Evolutionary conservation across 331 rosid genomes (phyloP).

Genomic region (Arachis monticola): DNA sequence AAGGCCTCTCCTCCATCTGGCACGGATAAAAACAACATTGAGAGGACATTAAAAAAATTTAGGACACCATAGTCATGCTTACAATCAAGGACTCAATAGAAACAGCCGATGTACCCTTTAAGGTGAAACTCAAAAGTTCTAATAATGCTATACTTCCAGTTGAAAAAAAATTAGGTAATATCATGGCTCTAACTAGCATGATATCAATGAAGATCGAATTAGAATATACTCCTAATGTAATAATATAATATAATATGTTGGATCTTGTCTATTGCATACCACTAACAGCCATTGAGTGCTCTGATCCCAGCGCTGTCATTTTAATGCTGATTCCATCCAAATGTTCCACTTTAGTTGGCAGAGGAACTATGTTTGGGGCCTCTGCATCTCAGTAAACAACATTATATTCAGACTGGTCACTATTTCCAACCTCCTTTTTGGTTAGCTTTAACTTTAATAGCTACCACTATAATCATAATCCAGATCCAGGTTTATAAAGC

Average conservation of each 20-base stretch:
- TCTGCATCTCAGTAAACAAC: constrained; percentile 51
- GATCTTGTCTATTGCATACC: constrained; percentile 53
- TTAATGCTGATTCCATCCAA: constrained; percentile 76
- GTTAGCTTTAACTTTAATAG: constrained; percentile 34
- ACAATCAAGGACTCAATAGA: constrained; percentile 2
- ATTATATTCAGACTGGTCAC: constrained; percentile 34
- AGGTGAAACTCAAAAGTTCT: constrained; percentile 9
- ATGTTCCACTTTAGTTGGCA: constrained; percentile 84
- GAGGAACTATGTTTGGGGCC: constrained; percentile 60
- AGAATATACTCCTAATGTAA: neutral
- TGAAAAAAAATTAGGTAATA: neutral
- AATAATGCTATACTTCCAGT: constrained; percentile 1
- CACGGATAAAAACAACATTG: constrained; percentile 34
- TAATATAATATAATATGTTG: neutral
- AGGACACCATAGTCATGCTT: constrained; percentile 7
- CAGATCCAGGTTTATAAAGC: neutral
- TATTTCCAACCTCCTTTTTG: constrained; percentile 12
- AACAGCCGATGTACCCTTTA: neutral
- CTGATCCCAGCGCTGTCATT: constrained; percentile 85
- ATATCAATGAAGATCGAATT: neutral
- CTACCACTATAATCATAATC: constrained; percentile 24
- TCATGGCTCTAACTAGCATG: constrained; percentile 1
- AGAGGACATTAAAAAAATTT: constrained; percentile 10
- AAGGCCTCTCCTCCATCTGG: constrained; percentile 83
- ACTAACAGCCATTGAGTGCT: constrained; percentile 82